A percentile compares a stretch with the other conserved stretches of the same genome.
Conservation (phyloP, 2,329 filamentous ascomycete species). For the Mycosphaerella arachidis region DNA sequence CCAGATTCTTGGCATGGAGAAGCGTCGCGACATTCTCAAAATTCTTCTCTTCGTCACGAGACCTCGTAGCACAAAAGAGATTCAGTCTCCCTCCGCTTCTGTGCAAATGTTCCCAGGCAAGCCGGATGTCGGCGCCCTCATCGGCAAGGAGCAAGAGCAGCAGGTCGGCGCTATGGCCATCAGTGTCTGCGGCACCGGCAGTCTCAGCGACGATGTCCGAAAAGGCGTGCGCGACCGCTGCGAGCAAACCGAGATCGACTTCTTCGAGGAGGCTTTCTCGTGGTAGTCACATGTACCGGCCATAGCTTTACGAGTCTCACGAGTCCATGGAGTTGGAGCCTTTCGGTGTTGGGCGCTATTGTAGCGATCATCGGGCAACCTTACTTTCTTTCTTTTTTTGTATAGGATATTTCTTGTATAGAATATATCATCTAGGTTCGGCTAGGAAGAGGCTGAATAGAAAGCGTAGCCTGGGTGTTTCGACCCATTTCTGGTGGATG, state of each 20-base stretch:
- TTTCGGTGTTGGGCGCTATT: neutral
- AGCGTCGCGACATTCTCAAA: conserved; percentile 74
- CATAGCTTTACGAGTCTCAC: neutral
- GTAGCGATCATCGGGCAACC: neutral
- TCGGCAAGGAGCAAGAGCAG: conserved; percentile 74
- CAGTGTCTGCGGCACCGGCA: conserved; percentile 70
- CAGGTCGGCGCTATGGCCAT: conserved; percentile 87
- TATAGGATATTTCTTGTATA: neutral
- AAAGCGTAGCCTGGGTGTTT: neutral
- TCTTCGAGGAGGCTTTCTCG: conserved; percentile 73
- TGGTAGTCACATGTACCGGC: conserved; percentile 41
- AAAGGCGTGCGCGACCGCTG: conserved; percentile 62
- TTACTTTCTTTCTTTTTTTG: neutral
- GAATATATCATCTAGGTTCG: neutral
- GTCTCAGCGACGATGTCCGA: conserved; percentile 70
- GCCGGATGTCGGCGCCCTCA: conserved; percentile 73
- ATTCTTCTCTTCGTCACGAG: conserved; percentile 89
- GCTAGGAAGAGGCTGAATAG: neutral
- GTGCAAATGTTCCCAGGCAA: conserved; percentile 91
- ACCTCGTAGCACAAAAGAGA: conserved; percentile 76
- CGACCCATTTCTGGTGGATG: neutral
- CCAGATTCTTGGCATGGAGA: conserved; percentile 73
- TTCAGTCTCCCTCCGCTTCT: conserved; percentile 68
- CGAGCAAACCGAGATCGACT: conserved; percentile 64
- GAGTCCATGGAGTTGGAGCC: neutral